Evolutionary conservation across 345 rosid genomes (phyloP), one percentile per base, ranked within the genome.

Genomic region (Populus pruinosa): DNA sequence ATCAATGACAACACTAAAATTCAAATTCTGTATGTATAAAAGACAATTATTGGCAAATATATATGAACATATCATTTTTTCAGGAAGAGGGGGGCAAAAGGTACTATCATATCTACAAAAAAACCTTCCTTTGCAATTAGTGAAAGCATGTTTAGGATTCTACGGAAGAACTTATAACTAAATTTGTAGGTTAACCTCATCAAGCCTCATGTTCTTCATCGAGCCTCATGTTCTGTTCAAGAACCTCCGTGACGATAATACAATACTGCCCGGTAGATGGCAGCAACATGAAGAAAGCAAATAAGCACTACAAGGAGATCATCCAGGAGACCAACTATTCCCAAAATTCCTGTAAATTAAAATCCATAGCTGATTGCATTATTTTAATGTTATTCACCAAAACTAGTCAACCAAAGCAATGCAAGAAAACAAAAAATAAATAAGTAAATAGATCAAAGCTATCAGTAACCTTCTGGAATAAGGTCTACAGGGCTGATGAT

Each of bases 401-500:
- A 6, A 63, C n/a, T 47, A n/a, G 44, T 17, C 11, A 35, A 8
- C 4, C 20, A 25, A 21, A 8, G 8, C 12, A 16, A 55, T n/a
- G 25, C 36, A 33, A 39, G 16, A 11, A n/a, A 3, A 43, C 31
- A 36, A 47, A 72, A 14, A 20, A 35, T 8, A 36, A 43, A 31
- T 16, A 68, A 75, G 18, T 12, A 66, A 73, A 56, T n/a, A 44
- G 11, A 56, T 31, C 2, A 71, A 53, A 71, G 1, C 25, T 7
- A 69, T 55, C n/a, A 70, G 43, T 39, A 81, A 92, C 99, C 99
- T 93, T 95, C 97, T 12, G 97, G 97, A 82, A 96, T 88, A 82
- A 92, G 81, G 80, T 96, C 98, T 31, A 96, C 77, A n/a, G 99
- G 99, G 82, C 97, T 96, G 78, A 93, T 14, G 25, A 93, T 53